These are phyloP conservation scores for Neurospora terricola DNA, from an alignment of 495 filamentous ascomycete genomes.

Conservation along the genomic window DNA sequence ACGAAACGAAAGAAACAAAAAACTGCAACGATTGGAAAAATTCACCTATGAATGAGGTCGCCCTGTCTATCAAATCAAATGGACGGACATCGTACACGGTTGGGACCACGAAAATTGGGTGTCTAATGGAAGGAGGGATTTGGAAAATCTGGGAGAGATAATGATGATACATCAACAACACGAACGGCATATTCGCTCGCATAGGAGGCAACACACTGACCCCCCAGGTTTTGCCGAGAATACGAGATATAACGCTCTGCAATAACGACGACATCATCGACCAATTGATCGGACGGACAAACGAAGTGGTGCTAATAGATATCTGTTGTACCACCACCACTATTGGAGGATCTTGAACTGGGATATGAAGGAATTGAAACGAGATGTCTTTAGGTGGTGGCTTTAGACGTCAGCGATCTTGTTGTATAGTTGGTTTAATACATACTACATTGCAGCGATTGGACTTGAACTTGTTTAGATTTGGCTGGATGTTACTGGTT, in stretches of 20 bases:
- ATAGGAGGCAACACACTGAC: neutral
- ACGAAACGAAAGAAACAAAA: neutral
- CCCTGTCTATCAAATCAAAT: neutral
- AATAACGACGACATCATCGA: neutral
- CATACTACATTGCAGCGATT: neutral
- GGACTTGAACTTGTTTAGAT: neutral
- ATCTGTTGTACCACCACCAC: neutral
- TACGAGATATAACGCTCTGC: neutral
- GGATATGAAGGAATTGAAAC: neutral
- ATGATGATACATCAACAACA: neutral
- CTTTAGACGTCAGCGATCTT: neutral
- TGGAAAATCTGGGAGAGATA: neutral
- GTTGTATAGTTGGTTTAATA: neutral
- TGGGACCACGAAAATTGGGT: neutral
- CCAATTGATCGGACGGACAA: neutral
- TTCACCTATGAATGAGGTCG: neutral
- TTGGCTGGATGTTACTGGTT: neutral
- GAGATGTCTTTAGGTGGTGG: neutral
- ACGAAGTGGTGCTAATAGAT: neutral
- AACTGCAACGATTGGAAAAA: neutral
- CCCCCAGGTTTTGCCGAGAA: neutral
- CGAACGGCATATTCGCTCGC: neutral
- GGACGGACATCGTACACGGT: neutral
- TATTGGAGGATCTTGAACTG: neutral
- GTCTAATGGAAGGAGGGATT: neutral